These are phyloP conservation scores for Cladophialophora psammophila DNA, from an alignment of 2,329 filamentous ascomycete species.

Conservation along the genomic window DNA sequence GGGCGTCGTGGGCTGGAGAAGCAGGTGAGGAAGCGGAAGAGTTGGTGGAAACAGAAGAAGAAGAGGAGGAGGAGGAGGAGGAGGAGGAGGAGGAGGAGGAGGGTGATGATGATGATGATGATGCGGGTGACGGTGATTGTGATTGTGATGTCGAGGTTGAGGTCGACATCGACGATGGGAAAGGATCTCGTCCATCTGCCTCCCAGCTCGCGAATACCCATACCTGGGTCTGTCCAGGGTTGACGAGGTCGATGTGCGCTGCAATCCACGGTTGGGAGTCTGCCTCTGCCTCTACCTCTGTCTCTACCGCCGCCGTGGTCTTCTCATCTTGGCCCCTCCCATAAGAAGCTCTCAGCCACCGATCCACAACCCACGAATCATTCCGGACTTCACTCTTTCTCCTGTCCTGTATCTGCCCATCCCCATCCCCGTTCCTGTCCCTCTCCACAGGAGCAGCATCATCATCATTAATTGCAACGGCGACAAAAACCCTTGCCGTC, in stretches of 20 bases:
- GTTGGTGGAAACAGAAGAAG: neutral
- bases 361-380: neutral
- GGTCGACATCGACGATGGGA: neutral
- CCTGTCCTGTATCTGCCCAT: no score
- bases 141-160: neutral
- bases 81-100: neutral
- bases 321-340: neutral
- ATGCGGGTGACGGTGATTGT: neutral
- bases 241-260: constrained; percentile 50
- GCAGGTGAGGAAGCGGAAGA: constrained; percentile 2
- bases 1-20: constrained; percentile 13
- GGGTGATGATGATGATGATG: neutral
- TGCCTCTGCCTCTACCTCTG: neutral
- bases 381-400: neutral
- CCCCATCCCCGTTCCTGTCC: neutral
- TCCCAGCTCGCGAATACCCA: constrained; percentile 53
- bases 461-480: constrained; percentile 10
- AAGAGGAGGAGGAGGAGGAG: neutral
- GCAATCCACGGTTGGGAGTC: constrained; percentile 46
- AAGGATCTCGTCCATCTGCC: constrained; percentile 22
- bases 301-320: neutral
- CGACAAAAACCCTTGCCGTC: constrained; percentile 42
- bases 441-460: neutral
- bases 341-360: constrained; percentile 9
- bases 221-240: constrained; percentile 51